phyloP scores from a whole-genome alignment of 257 asterid genomes.

The Lycium ferocissimum region DNA sequence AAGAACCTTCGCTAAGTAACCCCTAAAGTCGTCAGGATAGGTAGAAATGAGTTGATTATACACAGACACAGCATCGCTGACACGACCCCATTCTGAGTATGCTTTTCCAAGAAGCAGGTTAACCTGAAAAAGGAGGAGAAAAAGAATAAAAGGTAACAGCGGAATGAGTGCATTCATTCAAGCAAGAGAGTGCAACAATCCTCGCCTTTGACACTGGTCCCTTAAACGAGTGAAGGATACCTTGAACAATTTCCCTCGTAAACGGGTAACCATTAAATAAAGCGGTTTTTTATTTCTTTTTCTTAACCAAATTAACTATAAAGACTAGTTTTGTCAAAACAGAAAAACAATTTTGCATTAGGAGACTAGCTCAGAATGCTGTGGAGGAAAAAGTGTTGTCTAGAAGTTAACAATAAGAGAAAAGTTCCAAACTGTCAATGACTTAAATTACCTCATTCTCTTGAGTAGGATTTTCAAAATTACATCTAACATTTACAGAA shows the following conservation, averaged over 20 bases:
- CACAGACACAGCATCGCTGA: conserved; percentile 86
- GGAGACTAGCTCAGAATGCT: not conserved
- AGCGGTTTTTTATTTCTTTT: not conserved
- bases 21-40: conserved; percentile 93
- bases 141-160: not conserved
- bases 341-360: conserved; percentile 15
- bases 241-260: not conserved
- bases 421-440: not conserved
- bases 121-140: conserved; percentile 54
- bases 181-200: conserved; percentile 22
- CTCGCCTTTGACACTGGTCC: conserved; percentile 26
- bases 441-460: conserved; percentile 14
- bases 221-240: conserved; percentile 14
- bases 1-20: conserved; percentile 92
- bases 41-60: conserved; percentile 82
- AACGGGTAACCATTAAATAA: not conserved
- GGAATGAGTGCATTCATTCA: conserved; percentile 20
- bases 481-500: conserved; percentile 12
- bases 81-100: conserved; percentile 94
- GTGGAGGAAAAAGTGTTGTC: not conserved
- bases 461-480: conserved; percentile 12
- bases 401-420: conserved; percentile 16
- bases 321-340: not conserved
- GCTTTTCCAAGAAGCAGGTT: conserved; percentile 94
- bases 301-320: not conserved